Conservation (phyloP, 305 asterid species). For the Fraxinus angustifolia region DNA sequence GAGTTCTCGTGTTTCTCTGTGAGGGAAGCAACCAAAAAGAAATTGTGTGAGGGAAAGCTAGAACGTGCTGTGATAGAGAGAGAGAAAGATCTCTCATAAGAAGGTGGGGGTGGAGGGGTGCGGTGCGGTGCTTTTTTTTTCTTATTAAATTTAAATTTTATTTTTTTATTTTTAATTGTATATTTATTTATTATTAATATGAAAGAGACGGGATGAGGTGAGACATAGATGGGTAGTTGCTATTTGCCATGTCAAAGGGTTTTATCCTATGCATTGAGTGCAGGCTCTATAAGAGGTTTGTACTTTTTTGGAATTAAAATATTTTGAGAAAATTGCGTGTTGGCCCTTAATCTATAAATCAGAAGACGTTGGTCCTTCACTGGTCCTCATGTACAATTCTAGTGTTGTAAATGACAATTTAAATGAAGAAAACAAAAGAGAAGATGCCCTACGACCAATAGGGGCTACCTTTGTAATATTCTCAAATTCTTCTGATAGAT, state of each 20-base stretch:
- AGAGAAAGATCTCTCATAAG: conserved; percentile 15
- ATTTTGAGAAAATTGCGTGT: not conserved
- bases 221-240: not conserved
- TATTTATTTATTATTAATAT: not conserved
- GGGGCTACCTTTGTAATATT: not conserved
- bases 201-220: not conserved
- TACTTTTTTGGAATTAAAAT: not conserved
- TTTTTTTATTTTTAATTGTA: not conserved
- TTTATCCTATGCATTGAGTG: not conserved
- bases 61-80: conserved; percentile 36
- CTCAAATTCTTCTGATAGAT: not conserved
- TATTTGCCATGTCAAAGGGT: not conserved
- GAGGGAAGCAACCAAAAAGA: conserved; percentile 21
- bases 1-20: conserved; percentile 3
- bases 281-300: not conserved
- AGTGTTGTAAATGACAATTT: not conserved
- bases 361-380: not conserved
- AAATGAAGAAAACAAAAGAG: not conserved
- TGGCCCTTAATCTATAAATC: not conserved
- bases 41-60: conserved; percentile 22
- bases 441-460: not conserved
- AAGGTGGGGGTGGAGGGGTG: conserved; percentile 17
- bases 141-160: not conserved
- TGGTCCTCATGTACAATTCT: not conserved
- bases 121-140: not conserved